Conservation (phyloP, 805 yeast species). For the Pichia scutulata region DNA sequence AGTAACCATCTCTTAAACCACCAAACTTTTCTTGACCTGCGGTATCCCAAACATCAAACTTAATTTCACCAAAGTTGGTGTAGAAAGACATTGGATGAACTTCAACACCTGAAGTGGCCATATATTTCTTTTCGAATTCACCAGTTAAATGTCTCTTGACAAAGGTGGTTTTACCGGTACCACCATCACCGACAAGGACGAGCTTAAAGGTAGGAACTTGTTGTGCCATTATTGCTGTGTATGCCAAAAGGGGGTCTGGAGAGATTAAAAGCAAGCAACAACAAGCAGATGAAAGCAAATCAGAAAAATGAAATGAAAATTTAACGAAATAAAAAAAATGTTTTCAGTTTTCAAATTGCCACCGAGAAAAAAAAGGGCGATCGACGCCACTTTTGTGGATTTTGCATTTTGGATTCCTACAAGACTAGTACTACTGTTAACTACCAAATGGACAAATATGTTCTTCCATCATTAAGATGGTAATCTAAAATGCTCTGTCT, state of each 20-base stretch:
- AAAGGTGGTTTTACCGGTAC: conserved; percentile 99
- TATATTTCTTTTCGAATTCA: conserved; percentile 98
- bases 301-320: neutral
- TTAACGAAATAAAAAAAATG: neutral
- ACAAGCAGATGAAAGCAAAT: neutral
- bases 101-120: conserved; percentile 99
- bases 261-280: neutral
- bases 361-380: neutral
- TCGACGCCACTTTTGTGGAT: too few species aligned
- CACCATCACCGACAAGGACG: conserved; percentile 99
- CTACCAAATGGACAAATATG: too few species aligned
- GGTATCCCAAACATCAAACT: conserved; percentile 99
- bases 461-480: too few species aligned
- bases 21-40: conserved; percentile 99
- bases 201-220: conserved; percentile 94
- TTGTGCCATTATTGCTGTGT: conserved; percentile 29
- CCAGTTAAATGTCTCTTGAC: conserved; percentile 99
- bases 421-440: too few species aligned
- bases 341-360: neutral
- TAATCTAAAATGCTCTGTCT: too few species aligned
- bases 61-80: conserved; percentile 98
- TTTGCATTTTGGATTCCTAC: too few species aligned
- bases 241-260: too few species aligned
- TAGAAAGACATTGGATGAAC: conserved; percentile 97
- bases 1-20: conserved; percentile 99